A percentile compares a stretch with the other conserved stretches of the same genome.
Evolutionary conservation across 164 flowering plant species (phyloP).

Genomic region (Buxus sempervirens): DNA sequence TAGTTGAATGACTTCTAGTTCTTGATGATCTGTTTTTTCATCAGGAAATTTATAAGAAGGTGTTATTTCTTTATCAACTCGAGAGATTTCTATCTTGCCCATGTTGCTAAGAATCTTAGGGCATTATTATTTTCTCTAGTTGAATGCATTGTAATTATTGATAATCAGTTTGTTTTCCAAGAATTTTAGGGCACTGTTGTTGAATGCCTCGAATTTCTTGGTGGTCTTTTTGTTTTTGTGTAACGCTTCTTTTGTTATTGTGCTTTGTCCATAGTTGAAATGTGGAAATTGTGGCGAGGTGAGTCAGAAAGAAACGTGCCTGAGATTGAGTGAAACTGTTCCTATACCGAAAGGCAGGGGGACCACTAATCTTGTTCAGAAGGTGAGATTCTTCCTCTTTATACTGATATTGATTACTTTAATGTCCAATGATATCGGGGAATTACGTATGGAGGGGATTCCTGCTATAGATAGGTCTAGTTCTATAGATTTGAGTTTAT

Average conservation of each 20-base stretch:
- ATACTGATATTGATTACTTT: neutral
- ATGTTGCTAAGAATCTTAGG: neutral
- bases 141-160: neutral
- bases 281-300: conserved; percentile 84
- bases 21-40: neutral
- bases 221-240: neutral
- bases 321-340: conserved; percentile 55
- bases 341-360: conserved; percentile 51
- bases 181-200: neutral
- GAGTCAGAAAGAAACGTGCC: conserved; percentile 63
- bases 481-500: too few species aligned
- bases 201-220: too few species aligned
- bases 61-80: neutral
- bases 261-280: conserved; percentile 47
- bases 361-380: conserved; percentile 60
- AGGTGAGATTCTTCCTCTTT: conserved; percentile 34
- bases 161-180: too few species aligned
- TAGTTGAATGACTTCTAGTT: neutral
- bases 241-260: neutral
- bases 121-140: neutral
- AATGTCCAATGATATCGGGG: neutral
- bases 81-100: too few species aligned
- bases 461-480: too few species aligned
- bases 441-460: neutral
- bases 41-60: too few species aligned